Conservation (phyloP, 192 early-diverging fungal genomes). For the Funneliformis mosseae region DNA sequence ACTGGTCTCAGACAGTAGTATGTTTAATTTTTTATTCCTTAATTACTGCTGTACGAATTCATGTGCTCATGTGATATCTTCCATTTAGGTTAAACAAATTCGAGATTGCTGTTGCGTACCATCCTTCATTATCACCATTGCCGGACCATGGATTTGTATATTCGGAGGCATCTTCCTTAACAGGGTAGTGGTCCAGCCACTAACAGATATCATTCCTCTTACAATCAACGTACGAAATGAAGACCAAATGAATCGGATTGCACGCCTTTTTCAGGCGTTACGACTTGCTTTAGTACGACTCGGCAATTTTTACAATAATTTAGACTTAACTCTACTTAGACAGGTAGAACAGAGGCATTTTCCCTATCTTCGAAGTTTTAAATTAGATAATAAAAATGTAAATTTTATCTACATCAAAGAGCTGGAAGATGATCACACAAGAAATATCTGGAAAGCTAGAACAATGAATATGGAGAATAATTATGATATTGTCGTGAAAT, state of each 20-base stretch:
- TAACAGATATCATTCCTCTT: not conserved
- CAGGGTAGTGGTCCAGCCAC: not conserved
- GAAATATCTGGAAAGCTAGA: not conserved
- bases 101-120: not conserved
- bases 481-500: not conserved
- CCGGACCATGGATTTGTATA: slow-evolving; percentile 6
- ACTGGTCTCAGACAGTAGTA: not conserved
- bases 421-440: not conserved
- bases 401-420: not conserved
- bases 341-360: not conserved
- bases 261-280: not conserved
- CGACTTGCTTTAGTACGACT: not conserved
- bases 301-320: not conserved
- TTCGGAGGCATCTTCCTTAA: slow-evolving; percentile 10
- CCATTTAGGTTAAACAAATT: not conserved
- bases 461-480: not conserved
- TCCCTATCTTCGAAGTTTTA: not conserved
- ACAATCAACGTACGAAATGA: not conserved
- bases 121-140: not conserved
- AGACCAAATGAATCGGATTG: not conserved
- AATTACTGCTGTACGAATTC: not conserved
- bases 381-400: not conserved
- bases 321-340: not conserved
- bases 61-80: slow-evolving; percentile 7
- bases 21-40: not conserved